Percentiles rank a stretch among this genome's conserved stretches.
Conservation (phyloP, 2,329 filamentous ascomycete genomes). For the Cytospora piceicola region DNA sequence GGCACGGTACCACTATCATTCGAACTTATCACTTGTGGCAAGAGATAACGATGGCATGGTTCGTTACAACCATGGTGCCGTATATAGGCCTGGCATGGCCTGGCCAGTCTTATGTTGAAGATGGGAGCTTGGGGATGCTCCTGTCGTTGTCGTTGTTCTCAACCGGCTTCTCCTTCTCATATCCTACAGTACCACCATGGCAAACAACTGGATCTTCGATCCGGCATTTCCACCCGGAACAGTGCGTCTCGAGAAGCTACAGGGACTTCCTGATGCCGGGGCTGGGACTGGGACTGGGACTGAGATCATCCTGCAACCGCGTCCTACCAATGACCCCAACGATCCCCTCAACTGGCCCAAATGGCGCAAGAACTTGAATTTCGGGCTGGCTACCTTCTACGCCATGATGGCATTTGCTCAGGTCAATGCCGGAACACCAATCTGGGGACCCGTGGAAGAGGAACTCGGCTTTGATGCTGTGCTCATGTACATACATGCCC, state of each 20-base stretch:
- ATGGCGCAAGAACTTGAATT: constrained; percentile 31
- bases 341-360: constrained; percentile 29
- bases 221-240: constrained; percentile 30
- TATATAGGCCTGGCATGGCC: background rate
- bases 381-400: constrained; percentile 30
- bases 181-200: background rate
- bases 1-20: background rate
- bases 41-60: constrained; percentile 10
- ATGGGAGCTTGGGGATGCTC: background rate
- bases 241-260: constrained; percentile 26
- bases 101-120: background rate
- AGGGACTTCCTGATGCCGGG: background rate
- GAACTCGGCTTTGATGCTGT: constrained; percentile 42
- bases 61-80: background rate
- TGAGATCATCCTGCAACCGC: constrained; percentile 30
- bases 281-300: background rate
- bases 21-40: constrained; percentile 1
- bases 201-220: constrained; percentile 16
- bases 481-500: constrained; percentile 37
- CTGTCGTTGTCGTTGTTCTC: background rate
- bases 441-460: constrained; percentile 46
- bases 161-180: background rate
- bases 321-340: constrained; percentile 27
- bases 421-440: constrained; percentile 29
- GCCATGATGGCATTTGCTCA: constrained; percentile 30